Conservation (phyloP, 345 rosid genomes). For the Combretum micranthum region DNA sequence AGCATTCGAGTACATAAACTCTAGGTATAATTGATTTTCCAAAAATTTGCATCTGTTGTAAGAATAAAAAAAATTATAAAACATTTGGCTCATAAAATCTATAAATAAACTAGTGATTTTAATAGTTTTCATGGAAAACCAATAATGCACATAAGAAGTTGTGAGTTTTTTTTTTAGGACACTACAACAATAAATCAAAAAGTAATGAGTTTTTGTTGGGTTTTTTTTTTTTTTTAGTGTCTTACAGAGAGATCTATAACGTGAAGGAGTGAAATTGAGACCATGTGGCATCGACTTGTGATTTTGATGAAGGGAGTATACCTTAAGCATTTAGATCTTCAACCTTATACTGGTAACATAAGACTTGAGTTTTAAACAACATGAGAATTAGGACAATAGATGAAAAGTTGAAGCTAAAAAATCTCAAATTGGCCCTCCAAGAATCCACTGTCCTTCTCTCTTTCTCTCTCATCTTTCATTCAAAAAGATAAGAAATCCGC, state of each 20-base stretch:
- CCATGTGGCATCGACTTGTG: constrained; percentile 64
- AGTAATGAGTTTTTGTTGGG: too few species aligned
- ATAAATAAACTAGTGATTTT: background rate
- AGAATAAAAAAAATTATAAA: too few species aligned
- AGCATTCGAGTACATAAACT: too few species aligned
- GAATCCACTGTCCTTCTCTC: too few species aligned
- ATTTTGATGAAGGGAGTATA: constrained; percentile 53
- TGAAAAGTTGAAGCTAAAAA: background rate
- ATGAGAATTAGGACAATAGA: background rate
- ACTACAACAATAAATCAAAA: too few species aligned
- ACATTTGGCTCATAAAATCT: too few species aligned
- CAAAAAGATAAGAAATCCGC: too few species aligned
- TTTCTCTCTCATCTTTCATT: too few species aligned
- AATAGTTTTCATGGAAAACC: background rate
- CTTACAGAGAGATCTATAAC: constrained; percentile 82
- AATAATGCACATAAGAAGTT: background rate
- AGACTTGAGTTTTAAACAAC: constrained; percentile 4
- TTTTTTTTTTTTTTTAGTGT: background rate
- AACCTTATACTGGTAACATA: constrained; percentile 26
- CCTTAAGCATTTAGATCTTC: constrained; percentile 91
- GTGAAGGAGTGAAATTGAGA: constrained; percentile 50
- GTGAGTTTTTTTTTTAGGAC: background rate
- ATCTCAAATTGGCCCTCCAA: background rate
- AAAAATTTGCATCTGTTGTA: too few species aligned
- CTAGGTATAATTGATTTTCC: too few species aligned